These are phyloP conservation scores for Monilinia aucupariae DNA, from an alignment of 2,329 filamentous ascomycete genomes.

Conservation along the genomic window DNA sequence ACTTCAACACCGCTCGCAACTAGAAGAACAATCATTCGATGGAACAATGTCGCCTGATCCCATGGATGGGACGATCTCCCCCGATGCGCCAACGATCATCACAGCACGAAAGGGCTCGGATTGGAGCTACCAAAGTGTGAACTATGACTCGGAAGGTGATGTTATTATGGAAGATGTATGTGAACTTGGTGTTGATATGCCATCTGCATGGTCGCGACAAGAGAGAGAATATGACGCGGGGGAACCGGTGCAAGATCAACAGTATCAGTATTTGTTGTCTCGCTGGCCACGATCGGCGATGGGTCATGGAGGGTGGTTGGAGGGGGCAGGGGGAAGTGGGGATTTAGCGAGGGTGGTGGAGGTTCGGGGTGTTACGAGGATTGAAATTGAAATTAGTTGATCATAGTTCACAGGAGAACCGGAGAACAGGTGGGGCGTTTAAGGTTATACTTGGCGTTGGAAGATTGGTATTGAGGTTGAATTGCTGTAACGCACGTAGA, in stretches of 20 bases:
- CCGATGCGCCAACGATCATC: background rate
- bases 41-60: conserved; percentile 18
- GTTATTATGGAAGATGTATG: conserved; percentile 28
- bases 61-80: conserved; percentile 22
- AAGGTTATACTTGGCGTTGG: background rate
- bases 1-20: background rate
- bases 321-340: conserved; percentile 9
- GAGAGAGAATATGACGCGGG: conserved; percentile 10
- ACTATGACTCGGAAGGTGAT: conserved; percentile 27
- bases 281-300: conserved; percentile 3
- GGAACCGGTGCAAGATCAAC: conserved; percentile 1
- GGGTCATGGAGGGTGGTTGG: background rate
- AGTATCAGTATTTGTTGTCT: conserved; percentile 14
- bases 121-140: conserved; percentile 10
- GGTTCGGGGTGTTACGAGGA: conserved; percentile 22
- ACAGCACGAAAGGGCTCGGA: background rate
- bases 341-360: conserved; percentile 36
- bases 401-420: background rate
- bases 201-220: conserved; percentile 3
- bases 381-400: conserved; percentile 17
- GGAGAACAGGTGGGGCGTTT: background rate
- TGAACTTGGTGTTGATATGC: conserved; percentile 4
- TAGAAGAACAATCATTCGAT: conserved; percentile 25
- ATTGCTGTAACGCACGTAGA: background rate
- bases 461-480: background rate